These are phyloP conservation scores for Kwoniella heveanensis DNA, from an alignment of 768 basidiomycete genomes.

Conservation along the genomic window DNA sequence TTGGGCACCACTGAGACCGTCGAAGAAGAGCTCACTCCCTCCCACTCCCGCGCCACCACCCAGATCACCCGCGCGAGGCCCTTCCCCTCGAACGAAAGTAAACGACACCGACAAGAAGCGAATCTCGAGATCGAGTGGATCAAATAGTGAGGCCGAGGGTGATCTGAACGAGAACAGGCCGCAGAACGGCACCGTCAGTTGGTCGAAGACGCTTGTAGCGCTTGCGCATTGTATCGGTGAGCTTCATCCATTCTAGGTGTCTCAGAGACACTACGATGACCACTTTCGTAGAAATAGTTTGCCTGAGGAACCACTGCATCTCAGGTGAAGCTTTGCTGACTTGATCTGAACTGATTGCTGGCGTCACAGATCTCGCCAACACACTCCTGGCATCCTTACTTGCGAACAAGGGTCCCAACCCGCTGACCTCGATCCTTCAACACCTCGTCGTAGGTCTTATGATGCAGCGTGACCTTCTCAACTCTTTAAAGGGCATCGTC, in stretches of 20 bases:
- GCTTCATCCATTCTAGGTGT: neutral
- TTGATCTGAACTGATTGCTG: no score
- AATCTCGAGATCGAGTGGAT: neutral
- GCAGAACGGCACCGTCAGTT: neutral
- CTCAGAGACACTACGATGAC: no score
- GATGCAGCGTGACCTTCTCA: slow-evolving; percentile 10
- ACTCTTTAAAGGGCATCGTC: neutral
- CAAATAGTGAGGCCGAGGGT: neutral
- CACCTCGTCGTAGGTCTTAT: slow-evolving; percentile 5
- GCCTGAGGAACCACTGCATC: no score
- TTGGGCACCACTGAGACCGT: neutral
- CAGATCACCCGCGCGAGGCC: neutral
- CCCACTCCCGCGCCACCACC: neutral
- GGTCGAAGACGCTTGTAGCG: slow-evolving; percentile 11
- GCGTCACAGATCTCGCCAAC: slow-evolving; percentile 4
- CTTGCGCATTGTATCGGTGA: slow-evolving; percentile 17
- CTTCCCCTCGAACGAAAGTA: neutral
- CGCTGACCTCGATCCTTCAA: slow-evolving; percentile 3
- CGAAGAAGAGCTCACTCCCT: neutral
- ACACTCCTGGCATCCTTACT: neutral
- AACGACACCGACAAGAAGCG: neutral
- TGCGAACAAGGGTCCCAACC: neutral
- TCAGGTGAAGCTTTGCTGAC: neutral
- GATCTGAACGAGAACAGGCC: neutral
- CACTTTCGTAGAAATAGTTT: no score